phyloP scores from a whole-genome alignment of 177 flowering plant species.

The Tripterygium wilfordii region DNA sequence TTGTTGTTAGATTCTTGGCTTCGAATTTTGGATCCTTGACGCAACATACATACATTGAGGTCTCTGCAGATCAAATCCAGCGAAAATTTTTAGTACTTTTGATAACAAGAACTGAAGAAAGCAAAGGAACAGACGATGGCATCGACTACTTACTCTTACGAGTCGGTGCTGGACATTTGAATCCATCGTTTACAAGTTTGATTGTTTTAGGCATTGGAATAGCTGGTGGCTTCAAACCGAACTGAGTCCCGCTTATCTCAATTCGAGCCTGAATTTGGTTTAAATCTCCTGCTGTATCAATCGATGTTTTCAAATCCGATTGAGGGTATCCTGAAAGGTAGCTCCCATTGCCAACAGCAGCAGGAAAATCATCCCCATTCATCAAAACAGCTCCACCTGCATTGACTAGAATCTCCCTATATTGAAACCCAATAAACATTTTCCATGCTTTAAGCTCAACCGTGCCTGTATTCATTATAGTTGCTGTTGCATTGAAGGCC shows the following conservation, averaged over 20 bases:
- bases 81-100: too few species aligned
- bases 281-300: slow-evolving; percentile 77
- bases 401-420: slow-evolving; percentile 69
- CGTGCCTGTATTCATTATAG: slow-evolving; percentile 45
- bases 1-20: too few species aligned
- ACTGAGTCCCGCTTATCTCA: slow-evolving; percentile 58
- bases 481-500: slow-evolving; percentile 43
- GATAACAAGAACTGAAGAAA: too few species aligned
- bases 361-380: slow-evolving; percentile 66
- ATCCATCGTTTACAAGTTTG: slow-evolving; percentile 55
- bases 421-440: slow-evolving; percentile 69
- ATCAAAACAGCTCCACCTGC: slow-evolving; percentile 47
- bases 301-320: slow-evolving; percentile 71
- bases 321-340: slow-evolving; percentile 46
- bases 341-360: slow-evolving; percentile 65
- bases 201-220: slow-evolving; percentile 79
- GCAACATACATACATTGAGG: too few species aligned
- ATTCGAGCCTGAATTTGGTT: slow-evolving; percentile 52
- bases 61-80: too few species aligned
- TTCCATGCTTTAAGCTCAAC: slow-evolving; percentile 70
- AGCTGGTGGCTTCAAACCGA: slow-evolving; percentile 43
- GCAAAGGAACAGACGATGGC: too few species aligned
- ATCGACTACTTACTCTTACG: slow-evolving; percentile 16
- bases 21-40: too few species aligned
- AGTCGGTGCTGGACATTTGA: slow-evolving; percentile 54